Evolutionary conservation across 345 rosid species (phyloP), one percentile per base, ranked within the genome.

Genomic region (Linum lewisii): DNA sequence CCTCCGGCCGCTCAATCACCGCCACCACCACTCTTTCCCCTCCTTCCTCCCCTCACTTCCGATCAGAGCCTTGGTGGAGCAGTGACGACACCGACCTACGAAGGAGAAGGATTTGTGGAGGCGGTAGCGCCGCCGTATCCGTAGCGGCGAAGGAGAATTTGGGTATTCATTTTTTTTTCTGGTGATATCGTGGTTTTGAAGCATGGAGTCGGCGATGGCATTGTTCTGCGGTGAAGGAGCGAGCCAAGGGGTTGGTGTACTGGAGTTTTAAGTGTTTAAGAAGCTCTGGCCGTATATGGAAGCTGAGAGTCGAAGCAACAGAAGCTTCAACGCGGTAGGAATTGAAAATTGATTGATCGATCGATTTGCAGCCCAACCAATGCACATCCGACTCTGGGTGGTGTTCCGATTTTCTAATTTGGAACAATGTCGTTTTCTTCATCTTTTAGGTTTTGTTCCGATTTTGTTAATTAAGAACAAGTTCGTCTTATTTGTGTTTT

Each of bases 241-340:
- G 69, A 72, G 47, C 89, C 84, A 9, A 76, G 85, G 1, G 98
- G 98, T 83, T 96, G 1, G 77, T 88, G 58, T 88, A 88, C 56
- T 71, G 96, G 62, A 88, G 98, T 66, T 95, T 96, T 19, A 84
- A 77, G 84, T 84, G 58, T 88, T 92, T 60, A 59, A 79, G 73
- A 84, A 75, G 59, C 82, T 92, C 16, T 84, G 95, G 98, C 96
- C 95, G 19, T 23, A 74, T 53, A 86, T 92, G 98, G 84, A 84
- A 62, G 81, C 88, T 54, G 82, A n/a, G n/a, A n/a, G n/a, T n/a
- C n/a, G n/a, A n/a, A n/a, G n/a, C n/a, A n/a, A n/a, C n/a, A n/a
- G n/a, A n/a, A n/a, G n/a, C n/a, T n/a, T n/a, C n/a, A n/a, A n/a
- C n/a, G n/a, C n/a, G n/a, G n/a, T n/a, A n/a, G n/a, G n/a, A n/a